phyloP scores from a whole-genome alignment of 2,329 filamentous ascomycete genomes.

The Beauveria caledonica region DNA sequence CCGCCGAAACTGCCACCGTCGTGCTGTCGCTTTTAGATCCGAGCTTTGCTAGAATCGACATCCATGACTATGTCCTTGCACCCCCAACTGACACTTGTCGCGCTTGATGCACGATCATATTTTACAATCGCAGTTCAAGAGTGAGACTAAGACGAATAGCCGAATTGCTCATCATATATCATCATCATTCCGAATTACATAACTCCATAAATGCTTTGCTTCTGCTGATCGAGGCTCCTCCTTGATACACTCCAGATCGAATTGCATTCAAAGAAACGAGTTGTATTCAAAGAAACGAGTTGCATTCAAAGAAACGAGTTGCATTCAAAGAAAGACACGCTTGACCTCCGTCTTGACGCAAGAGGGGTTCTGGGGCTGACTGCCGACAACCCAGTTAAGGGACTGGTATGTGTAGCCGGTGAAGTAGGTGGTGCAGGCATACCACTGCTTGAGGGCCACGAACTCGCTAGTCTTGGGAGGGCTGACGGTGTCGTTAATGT shows the following conservation, averaged over 20 bases:
- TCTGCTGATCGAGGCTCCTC: neutral
- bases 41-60: too few species aligned
- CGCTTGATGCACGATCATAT: neutral
- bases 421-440: conserved; percentile 5
- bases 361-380: conserved; percentile 9
- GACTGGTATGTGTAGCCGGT: conserved; percentile 7
- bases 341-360: conserved; percentile 11
- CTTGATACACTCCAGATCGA: neutral
- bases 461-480: neutral
- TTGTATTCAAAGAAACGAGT: too few species aligned
- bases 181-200: neutral
- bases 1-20: neutral
- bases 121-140: too few species aligned
- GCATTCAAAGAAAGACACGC: conserved; percentile 4
- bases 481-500: conserved; percentile 10
- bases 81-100: neutral
- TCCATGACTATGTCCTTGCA: neutral
- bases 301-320: too few species aligned
- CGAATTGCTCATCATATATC: neutral
- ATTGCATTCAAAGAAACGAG: too few species aligned
- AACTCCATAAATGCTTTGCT: neutral
- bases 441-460: conserved; percentile 8
- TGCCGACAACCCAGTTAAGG: conserved; percentile 9
- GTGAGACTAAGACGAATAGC: neutral
- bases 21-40: neutral